Evolutionary conservation across 2,329 filamentous ascomycete species (phyloP).

Genomic region (Fusarium sulawesiense): DNA sequence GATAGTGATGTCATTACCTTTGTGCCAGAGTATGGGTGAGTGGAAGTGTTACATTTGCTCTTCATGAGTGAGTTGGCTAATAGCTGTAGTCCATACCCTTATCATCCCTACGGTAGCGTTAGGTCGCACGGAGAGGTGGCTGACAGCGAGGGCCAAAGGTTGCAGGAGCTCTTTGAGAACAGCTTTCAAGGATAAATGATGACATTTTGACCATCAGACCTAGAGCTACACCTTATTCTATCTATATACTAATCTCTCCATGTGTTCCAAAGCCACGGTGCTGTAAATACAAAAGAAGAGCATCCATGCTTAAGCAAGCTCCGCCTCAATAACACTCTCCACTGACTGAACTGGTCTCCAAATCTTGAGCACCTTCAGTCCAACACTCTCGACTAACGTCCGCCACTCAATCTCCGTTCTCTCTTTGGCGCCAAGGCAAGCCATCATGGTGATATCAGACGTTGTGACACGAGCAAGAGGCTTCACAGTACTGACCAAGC

Average conservation of each 20-base stretch:
- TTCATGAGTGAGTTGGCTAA: not conserved
- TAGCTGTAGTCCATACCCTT: not conserved
- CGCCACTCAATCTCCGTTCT: conserved; percentile 50
- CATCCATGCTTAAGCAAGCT: not conserved
- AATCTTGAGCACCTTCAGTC: conserved; percentile 48
- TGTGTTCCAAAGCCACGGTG: not conserved
- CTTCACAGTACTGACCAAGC: conserved; percentile 47
- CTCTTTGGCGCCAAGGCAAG: conserved; percentile 47
- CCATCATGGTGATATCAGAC: conserved; percentile 53
- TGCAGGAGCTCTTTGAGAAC: not conserved
- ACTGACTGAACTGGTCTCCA: conserved; percentile 45
- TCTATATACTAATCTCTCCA: not conserved
- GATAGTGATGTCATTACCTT: not conserved
- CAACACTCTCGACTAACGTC: conserved; percentile 40
- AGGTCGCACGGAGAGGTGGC: not conserved
- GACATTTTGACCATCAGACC: no score
- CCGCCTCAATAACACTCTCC: conserved; percentile 48
- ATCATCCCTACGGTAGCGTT: not conserved
- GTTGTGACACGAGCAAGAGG: conserved; percentile 48
- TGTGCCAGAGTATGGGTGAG: conserved; percentile 2
- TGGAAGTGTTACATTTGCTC: rapidly evolving
- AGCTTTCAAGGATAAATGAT: not conserved
- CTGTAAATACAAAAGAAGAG: not conserved
- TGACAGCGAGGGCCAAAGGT: not conserved
- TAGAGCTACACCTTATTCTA: no score